A percentile compares a stretch with the other conserved stretches of the same genome.
Evolutionary conservation across 2,329 filamentous ascomycete genomes (phyloP).

Genomic region (Aspergillus hortae): DNA sequence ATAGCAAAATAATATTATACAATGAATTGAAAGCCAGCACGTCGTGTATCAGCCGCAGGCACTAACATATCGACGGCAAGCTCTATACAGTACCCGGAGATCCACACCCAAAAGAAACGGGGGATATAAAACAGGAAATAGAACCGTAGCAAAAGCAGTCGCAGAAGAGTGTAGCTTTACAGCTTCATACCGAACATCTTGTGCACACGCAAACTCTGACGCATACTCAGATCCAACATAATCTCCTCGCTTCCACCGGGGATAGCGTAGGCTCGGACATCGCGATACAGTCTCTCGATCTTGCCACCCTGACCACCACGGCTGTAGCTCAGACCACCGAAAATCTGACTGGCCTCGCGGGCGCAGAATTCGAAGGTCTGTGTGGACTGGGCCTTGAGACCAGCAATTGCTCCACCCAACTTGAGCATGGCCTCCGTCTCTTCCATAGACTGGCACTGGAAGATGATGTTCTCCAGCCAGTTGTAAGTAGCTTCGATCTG

Average conservation of each 20-base stretch:
- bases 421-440: conserved; percentile 95
- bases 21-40: conserved; percentile 5
- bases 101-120: background rate
- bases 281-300: conserved; percentile 89
- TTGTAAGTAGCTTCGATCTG: conserved; percentile 97
- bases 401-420: conserved; percentile 88
- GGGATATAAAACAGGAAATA: conserved; percentile 1
- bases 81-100: conserved; percentile 7
- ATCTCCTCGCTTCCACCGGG: conserved; percentile 97
- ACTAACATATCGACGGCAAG: background rate
- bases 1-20: conserved; percentile 5
- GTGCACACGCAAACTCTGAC: conserved; percentile 83
- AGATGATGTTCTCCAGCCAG: conserved; percentile 95
- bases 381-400: conserved; percentile 90
- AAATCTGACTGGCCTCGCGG: conserved; percentile 94
- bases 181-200: conserved; percentile 95
- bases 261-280: conserved; percentile 94
- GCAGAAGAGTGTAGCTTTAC: conserved; percentile 43
- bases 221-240: conserved; percentile 94
- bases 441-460: conserved; percentile 87
- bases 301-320: conserved; percentile 93
- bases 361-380: conserved; percentile 97
- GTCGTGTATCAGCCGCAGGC: background rate
- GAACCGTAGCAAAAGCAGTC: background rate
- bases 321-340: conserved; percentile 88